These are phyloP conservation scores for Apiospora sp. DNA, from an alignment of 2,329 filamentous ascomycete species.

Conservation along the genomic window DNA sequence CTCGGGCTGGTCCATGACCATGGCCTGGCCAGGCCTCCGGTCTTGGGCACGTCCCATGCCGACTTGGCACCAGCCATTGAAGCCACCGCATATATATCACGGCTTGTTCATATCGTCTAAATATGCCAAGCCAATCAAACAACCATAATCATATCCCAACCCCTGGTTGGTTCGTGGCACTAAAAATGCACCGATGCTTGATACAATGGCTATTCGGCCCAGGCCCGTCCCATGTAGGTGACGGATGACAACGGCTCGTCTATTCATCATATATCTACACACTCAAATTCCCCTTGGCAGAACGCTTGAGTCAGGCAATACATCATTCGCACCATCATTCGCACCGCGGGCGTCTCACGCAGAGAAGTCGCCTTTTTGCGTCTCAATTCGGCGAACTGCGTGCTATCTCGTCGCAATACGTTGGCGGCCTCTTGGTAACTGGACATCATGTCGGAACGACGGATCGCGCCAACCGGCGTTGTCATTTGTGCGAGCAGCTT, in stretches of 20 bases:
- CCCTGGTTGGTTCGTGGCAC: not conserved
- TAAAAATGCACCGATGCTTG: not conserved
- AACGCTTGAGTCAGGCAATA: slow-evolving; percentile 2
- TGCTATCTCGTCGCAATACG: not conserved
- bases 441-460: not conserved
- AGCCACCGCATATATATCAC: not conserved
- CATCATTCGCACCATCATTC: slow-evolving; percentile 1
- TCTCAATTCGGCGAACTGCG: not conserved
- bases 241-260: not conserved
- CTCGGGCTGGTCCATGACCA: not conserved
- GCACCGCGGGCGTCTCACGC: not conserved
- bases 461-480: not conserved
- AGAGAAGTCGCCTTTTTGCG: not conserved
- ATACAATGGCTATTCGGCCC: not conserved
- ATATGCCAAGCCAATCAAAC: not conserved
- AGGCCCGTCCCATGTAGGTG: not conserved
- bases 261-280: too few relatives aligned
- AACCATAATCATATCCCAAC: not conserved
- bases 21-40: not conserved
- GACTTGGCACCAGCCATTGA: not conserved
- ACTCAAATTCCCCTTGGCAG: not conserved
- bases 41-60: not conserved
- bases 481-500: not conserved
- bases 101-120: not conserved
- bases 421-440: too few relatives aligned